Evolutionary conservation across 148 eudicot genomes (phyloP).

Genomic region (Chenopodium berlandieri): DNA sequence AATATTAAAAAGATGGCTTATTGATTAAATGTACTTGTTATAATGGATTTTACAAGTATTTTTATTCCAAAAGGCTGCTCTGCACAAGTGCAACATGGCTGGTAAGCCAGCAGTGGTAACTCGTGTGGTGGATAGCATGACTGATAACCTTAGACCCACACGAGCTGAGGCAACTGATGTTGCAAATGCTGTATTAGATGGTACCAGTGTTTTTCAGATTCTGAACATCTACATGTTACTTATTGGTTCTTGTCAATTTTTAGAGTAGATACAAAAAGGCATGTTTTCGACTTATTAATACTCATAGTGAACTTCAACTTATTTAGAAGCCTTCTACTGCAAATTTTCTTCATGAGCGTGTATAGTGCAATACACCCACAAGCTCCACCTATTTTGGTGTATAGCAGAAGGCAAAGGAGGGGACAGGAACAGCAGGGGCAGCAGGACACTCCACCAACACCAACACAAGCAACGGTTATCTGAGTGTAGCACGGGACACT

Average conservation of each 20-base stretch:
- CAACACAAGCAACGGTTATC: too few relatives aligned
- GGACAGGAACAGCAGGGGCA: too few relatives aligned
- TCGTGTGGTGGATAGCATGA: slow-evolving; percentile 96
- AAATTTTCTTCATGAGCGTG: background rate
- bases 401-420: too few relatives aligned
- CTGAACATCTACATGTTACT: background rate
- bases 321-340: background rate
- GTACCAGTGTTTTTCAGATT: slow-evolving; percentile 21
- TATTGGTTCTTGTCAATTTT: slow-evolving; percentile 4
- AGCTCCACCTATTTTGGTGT: too few relatives aligned
- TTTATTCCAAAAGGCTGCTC: slow-evolving; percentile 83
- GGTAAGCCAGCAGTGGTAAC: slow-evolving; percentile 93
- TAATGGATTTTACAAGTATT: slow-evolving; percentile 53
- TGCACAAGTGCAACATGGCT: slow-evolving; percentile 89
- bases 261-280: background rate
- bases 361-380: too few relatives aligned
- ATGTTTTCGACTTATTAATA: background rate
- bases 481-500: too few relatives aligned
- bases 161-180: slow-evolving; percentile 97
- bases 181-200: slow-evolving; percentile 92
- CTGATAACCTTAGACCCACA: slow-evolving; percentile 88
- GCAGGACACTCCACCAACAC: too few relatives aligned
- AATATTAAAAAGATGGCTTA: background rate
- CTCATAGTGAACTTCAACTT: background rate
- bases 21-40: background rate